A percentile compares a stretch with the other conserved stretches of the same genome.
Conservation (phyloP, 352 stramenopile genomes). For the Globisporangium nunn region DNA sequence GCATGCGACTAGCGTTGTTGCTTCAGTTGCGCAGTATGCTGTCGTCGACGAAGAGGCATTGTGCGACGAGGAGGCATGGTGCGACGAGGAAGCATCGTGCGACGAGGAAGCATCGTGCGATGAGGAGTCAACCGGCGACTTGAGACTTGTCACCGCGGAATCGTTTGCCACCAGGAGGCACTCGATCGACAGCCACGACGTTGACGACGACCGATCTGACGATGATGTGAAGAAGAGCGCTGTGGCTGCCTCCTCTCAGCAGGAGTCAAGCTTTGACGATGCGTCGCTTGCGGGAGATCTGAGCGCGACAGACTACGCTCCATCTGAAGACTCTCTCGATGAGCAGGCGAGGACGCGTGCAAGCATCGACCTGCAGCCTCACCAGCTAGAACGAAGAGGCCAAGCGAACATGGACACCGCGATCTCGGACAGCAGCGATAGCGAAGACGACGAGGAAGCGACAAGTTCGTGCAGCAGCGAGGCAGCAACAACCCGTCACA, state of each 20-base stretch:
- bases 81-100: not conserved
- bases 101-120: not conserved
- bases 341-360: not conserved
- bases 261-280: constrained; percentile 2
- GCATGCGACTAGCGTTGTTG: no score
- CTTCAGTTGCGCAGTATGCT: no score
- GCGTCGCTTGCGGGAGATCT: not conserved
- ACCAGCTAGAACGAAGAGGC: not conserved
- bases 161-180: not conserved
- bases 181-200: not conserved
- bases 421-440: constrained; percentile 5
- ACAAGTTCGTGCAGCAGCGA: not conserved
- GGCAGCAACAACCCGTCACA: not conserved
- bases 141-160: not conserved
- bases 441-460: not conserved
- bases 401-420: not conserved
- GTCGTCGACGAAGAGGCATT: not conserved
- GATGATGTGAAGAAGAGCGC: not conserved
- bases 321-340: not conserved
- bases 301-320: no score
- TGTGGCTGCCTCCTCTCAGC: not conserved
- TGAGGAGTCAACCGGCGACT: not conserved
- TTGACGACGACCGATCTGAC: not conserved
- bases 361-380: not conserved
- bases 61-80: not conserved